These are phyloP conservation scores for Apostasia shenzhenica DNA, from an alignment of 106 monocot genomes.

Conservation along the genomic window DNA sequence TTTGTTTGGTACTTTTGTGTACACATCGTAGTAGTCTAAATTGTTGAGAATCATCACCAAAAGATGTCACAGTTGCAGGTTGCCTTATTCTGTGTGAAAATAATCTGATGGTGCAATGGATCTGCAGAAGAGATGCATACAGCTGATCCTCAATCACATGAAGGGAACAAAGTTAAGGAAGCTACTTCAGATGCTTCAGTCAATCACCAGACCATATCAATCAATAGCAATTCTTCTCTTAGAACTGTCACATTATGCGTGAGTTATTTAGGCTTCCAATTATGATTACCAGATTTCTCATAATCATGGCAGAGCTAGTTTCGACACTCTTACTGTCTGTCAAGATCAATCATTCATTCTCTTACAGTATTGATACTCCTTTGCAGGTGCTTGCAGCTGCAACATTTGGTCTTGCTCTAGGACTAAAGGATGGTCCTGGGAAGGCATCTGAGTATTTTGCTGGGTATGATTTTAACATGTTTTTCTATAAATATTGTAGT, in stretches of 20 bases:
- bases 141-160: slow-evolving; percentile 13
- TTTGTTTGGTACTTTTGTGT: not conserved
- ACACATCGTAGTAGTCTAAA: not conserved
- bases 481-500: not conserved
- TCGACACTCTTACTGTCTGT: not conserved
- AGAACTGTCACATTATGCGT: slow-evolving; percentile 61
- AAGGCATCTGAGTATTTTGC: slow-evolving; percentile 79
- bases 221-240: slow-evolving; percentile 23
- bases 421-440: slow-evolving; percentile 44
- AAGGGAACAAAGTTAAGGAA: slow-evolving; percentile 13
- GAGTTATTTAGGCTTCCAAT: slow-evolving; percentile 5
- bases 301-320: not conserved
- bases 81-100: slow-evolving; percentile 23
- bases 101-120: slow-evolving; percentile 27
- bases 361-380: slow-evolving; percentile 6
- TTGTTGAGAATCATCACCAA: slow-evolving; percentile 12
- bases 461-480: slow-evolving; percentile 33
- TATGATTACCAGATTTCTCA: not conserved
- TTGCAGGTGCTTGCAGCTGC: slow-evolving; percentile 55
- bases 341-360: not conserved
- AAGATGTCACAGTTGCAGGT: slow-evolving; percentile 22
- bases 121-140: slow-evolving; percentile 39
- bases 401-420: slow-evolving; percentile 56
- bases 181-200: slow-evolving; percentile 9
- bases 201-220: slow-evolving; percentile 10